Percentiles rank a stretch among this genome's conserved stretches.
Evolutionary conservation across 2,329 filamentous ascomycete genomes (phyloP).

Genomic region (Verticillium longisporum): DNA sequence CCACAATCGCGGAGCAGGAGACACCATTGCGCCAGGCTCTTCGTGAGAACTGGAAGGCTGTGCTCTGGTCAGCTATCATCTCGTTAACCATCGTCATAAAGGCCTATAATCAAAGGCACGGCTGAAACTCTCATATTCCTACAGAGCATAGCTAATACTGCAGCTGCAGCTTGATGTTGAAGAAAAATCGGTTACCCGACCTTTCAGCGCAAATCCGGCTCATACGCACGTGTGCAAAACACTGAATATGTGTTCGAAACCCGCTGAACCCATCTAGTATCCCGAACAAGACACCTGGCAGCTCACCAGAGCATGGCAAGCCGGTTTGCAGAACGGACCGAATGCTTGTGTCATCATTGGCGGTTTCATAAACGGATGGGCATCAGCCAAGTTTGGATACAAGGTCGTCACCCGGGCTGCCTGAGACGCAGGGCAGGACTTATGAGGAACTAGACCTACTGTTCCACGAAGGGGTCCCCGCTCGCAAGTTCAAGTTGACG

Average conservation of each 20-base stretch:
- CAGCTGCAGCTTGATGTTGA: slow-evolving; percentile 21
- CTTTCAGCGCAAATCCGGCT: slow-evolving; percentile 33
- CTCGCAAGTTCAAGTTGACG: slow-evolving; percentile 41
- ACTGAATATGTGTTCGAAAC: neutral
- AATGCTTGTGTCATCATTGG: slow-evolving; percentile 29
- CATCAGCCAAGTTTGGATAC: slow-evolving; percentile 34
- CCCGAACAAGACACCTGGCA: slow-evolving; percentile 28
- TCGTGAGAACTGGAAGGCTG: slow-evolving; percentile 23
- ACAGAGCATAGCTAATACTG: slow-evolving; percentile 17
- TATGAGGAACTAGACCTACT: slow-evolving; percentile 27
- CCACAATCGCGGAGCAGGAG: slow-evolving; percentile 16
- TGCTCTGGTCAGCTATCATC: slow-evolving; percentile 30
- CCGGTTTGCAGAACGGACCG: slow-evolving; percentile 38
- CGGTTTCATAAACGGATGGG: slow-evolving; percentile 31
- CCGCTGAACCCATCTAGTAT: neutral
- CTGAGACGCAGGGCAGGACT: slow-evolving; percentile 22
- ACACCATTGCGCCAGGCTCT: slow-evolving; percentile 19
- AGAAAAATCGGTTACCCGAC: slow-evolving; percentile 27
- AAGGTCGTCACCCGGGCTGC: slow-evolving; percentile 26
- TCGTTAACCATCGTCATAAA: slow-evolving; percentile 42
- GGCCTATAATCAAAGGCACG: slow-evolving; percentile 37
- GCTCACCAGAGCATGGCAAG: slow-evolving; percentile 44
- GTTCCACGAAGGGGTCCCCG: slow-evolving; percentile 20
- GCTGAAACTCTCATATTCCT: neutral
- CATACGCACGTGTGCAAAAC: neutral